Evolutionary conservation across 805 yeast species (phyloP).

Genomic region (Yamadazyma philogaea): DNA sequence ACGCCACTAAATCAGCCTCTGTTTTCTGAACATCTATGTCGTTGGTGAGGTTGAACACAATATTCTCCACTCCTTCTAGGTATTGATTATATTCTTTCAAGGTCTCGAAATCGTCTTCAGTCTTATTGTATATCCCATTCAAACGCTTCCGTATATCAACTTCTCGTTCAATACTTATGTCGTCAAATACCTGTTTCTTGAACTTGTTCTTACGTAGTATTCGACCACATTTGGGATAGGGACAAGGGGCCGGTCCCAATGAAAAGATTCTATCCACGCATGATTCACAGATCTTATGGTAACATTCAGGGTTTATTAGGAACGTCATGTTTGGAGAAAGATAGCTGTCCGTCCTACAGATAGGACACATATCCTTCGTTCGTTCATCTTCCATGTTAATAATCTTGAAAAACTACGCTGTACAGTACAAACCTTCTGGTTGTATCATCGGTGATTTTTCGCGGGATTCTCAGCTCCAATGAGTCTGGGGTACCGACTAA

Average conservation of each 20-base stretch:
- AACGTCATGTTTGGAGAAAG: conserved; percentile 90
- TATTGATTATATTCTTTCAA: conserved; percentile 68
- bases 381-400: conserved; percentile 6
- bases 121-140: conserved; percentile 72
- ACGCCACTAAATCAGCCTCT: conserved; percentile 60
- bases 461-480: conserved; percentile 2
- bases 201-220: conserved; percentile 83
- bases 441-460: not conserved
- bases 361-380: conserved; percentile 83
- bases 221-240: conserved; percentile 87
- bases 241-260: conserved; percentile 95
- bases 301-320: conserved; percentile 94
- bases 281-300: conserved; percentile 94
- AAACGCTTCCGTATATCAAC: conserved; percentile 86
- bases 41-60: conserved; percentile 71
- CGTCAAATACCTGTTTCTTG: conserved; percentile 91
- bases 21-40: conserved; percentile 67
- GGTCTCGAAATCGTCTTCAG: conserved; percentile 64
- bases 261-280: conserved; percentile 95
- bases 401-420: not conserved
- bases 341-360: conserved; percentile 93
- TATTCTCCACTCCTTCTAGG: conserved; percentile 78
- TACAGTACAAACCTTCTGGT: conserved; percentile 2
- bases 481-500: conserved; percentile 4
- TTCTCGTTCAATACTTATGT: conserved; percentile 83